Evolutionary conservation across 148 eudicot genomes (phyloP), one percentile per base, ranked within the genome.

Genomic region (Chenopodium formosanum): DNA sequence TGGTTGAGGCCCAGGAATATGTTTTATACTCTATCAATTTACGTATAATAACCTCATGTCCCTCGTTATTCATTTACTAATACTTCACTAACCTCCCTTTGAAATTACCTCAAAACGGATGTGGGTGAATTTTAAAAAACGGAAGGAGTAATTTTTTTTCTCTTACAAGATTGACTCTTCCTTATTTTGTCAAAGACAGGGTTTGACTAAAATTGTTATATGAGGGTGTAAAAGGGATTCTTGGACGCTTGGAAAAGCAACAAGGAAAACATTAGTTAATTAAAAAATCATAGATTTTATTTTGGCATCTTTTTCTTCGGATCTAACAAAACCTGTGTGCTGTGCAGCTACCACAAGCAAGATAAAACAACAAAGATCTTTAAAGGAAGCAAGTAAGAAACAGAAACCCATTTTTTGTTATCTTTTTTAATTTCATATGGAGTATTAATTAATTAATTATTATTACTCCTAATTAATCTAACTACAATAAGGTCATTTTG

Each of bases 241-340:
- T 72, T 72, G 56, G 75, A 72, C 75, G 27, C 29, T 72, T 70
- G 22, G 75, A 46, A 72, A n/a, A 72, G 75, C 53, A 72, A 72
- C 17, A 56, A 44, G 46, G 12, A 9, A 40, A 44, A 44, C 23
- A 44, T 0, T 4, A 72, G 4, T 40, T 11, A 63, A 37, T 64
- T 64, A 58, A 65, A 17, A 50, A 68, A 29, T 31, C 27, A 34
- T 32, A 23, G 69, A 70, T 62, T 53, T 73, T 22, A n/a, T 76
- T 74, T 86, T 88, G 77, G 68, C 62, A 86, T 92, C 94, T 82
- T 84, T 88, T 89, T 86, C 91, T 89, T 88, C 88, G 94, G 94
- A 91, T 91, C 92, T 90, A 92, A 83, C 77, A 86, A 91, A 91
- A 82, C 47, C 79, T 77, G 47, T 44, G 66, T 63, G 79, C 50